phyloP scores from a whole-genome alignment of 129 eudicot genomes.

The carrot (Daucus carota) region DH1_v3.0 NC_030383.2:4922501-4923000 shows the following conservation, averaged over 20 bases:
- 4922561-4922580: background rate
- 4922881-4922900: conserved; percentile 27
- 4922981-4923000: background rate
- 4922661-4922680: conserved; percentile 18
- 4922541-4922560: background rate
- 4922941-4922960: too few relatives aligned
- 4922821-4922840: conserved; percentile 31
- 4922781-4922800: background rate
- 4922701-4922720: conserved; percentile 14
- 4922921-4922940: too few relatives aligned
- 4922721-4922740: conserved; percentile 18
- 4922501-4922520: background rate
- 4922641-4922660: conserved; percentile 20
- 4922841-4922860: conserved; percentile 31
- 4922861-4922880: conserved; percentile 31
- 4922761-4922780: background rate
- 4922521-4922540: background rate
- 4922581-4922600: background rate
- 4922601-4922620: conserved; percentile 13
- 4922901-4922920: background rate
- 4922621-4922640: conserved; percentile 17
- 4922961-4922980: background rate
- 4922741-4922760: conserved; percentile 46
- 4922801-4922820: background rate
- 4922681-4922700: conserved; percentile 17